These are phyloP conservation scores for Cercophora samala DNA, from an alignment of 495 filamentous ascomycete species.

Conservation along the genomic window DNA sequence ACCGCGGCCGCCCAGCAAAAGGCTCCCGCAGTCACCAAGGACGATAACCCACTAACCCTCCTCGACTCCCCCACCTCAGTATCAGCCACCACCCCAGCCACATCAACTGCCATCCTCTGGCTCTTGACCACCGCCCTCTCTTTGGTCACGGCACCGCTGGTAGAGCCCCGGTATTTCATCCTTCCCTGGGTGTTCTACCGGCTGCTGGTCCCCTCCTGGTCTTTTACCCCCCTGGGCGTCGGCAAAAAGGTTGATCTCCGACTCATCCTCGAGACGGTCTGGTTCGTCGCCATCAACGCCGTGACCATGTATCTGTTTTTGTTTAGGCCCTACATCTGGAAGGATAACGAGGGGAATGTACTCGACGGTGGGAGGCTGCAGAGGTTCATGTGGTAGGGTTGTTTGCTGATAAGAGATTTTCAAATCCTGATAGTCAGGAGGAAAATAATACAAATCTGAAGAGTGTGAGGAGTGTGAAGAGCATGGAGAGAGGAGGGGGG, in stretches of 20 bases:
- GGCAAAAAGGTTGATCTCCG: slow-evolving; percentile 27
- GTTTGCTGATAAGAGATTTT: not conserved
- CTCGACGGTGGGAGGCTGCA: slow-evolving; percentile 77
- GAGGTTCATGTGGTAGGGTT: slow-evolving; percentile 78
- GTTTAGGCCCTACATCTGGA: slow-evolving; percentile 75
- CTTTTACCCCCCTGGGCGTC: not conserved
- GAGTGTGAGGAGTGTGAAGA: not conserved
- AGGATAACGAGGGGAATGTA: slow-evolving; percentile 35
- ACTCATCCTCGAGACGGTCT: slow-evolving; percentile 70
- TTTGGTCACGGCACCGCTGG: slow-evolving; percentile 81
- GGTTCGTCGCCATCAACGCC: slow-evolving; percentile 71
- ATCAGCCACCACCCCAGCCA: slow-evolving; percentile 20
- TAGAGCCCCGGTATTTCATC: slow-evolving; percentile 94
- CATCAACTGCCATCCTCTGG: slow-evolving; percentile 57
- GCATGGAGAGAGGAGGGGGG: no score
- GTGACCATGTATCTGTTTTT: slow-evolving; percentile 80
- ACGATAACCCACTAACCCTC: not conserved
- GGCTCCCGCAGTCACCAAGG: not conserved
- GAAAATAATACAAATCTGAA: not conserved
- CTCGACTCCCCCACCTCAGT: not conserved
- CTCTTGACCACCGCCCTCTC: slow-evolving; percentile 69
- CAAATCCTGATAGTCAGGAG: not conserved
- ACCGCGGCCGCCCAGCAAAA: not conserved
- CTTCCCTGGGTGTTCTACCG: slow-evolving; percentile 94
- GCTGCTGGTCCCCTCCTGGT: slow-evolving; percentile 61